Conservation (phyloP, 2,329 filamentous ascomycete genomes). For the Rhynchosporium secalis region DNA sequence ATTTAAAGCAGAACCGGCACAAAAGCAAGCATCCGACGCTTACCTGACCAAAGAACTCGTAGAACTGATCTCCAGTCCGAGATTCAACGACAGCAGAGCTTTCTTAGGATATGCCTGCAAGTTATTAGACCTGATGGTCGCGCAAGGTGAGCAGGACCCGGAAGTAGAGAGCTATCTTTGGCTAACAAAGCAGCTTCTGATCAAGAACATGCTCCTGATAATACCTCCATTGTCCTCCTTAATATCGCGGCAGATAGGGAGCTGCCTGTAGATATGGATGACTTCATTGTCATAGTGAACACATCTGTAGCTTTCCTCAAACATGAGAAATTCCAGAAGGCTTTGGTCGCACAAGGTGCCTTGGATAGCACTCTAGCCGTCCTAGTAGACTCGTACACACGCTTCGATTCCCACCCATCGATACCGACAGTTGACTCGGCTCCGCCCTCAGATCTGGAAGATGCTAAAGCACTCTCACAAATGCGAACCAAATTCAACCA, state of each 20-base stretch:
- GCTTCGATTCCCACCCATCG: constrained; percentile 42
- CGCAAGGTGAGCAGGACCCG: constrained; percentile 45
- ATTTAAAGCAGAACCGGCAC: constrained; percentile 49
- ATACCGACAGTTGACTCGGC: constrained; percentile 19
- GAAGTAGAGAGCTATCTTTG: background rate
- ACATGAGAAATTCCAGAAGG: constrained; percentile 52
- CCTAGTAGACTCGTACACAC: constrained; percentile 50
- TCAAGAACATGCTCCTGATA: constrained; percentile 39
- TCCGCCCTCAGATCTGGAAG: constrained; percentile 40
- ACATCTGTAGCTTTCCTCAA: constrained; percentile 58
- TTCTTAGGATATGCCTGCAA: constrained; percentile 57
- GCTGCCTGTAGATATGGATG: constrained; percentile 50
- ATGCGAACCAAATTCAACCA: constrained; percentile 53
- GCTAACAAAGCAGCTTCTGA: constrained; percentile 34
- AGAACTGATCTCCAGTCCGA: constrained; percentile 49
- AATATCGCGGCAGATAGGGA: constrained; percentile 47
- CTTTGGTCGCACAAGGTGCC: constrained; percentile 43
- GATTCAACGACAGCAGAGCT: constrained; percentile 44
- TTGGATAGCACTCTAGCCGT: constrained; percentile 48
- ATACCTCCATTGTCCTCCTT: constrained; percentile 54
- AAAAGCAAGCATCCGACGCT: constrained; percentile 54
- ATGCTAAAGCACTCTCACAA: constrained; percentile 51
- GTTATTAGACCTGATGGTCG: constrained; percentile 54
- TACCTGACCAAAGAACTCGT: constrained; percentile 52
- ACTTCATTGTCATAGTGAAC: constrained; percentile 53